phyloP scores from a whole-genome alignment of 2,329 filamentous ascomycete genomes.

The Rhynchosporium agropyri region DNA sequence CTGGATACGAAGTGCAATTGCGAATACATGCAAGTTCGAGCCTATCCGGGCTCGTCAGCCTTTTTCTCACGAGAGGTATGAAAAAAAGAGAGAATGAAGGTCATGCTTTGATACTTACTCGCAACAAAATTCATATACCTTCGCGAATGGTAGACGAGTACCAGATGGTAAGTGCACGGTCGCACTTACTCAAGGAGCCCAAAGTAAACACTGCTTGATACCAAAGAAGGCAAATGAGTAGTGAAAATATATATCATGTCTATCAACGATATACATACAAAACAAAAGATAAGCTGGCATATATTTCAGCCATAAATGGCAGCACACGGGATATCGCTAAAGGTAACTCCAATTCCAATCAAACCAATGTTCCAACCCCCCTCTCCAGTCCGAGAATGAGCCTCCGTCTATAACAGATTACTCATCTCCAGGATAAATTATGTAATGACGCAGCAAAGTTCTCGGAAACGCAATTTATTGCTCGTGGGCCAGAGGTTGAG shows the following conservation, averaged over 20 bases:
- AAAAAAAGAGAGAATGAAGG: no score
- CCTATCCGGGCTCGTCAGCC: no score
- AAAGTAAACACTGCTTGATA: background rate
- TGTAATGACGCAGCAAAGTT: background rate
- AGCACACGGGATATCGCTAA: conserved; percentile 20
- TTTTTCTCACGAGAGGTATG: no score
- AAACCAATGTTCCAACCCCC: conserved; percentile 9
- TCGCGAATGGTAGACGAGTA: background rate
- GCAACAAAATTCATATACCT: no score
- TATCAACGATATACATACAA: conserved; percentile 5
- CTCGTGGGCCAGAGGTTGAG: background rate
- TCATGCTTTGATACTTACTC: no score
- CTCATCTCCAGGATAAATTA: conserved; percentile 8
- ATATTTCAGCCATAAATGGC: conserved; percentile 11
- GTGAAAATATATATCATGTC: conserved; percentile 9
- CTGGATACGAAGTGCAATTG: no score
- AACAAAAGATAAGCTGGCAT: conserved; percentile 3
- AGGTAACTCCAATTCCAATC: conserved; percentile 16
- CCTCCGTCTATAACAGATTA: background rate
- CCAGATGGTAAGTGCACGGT: background rate
- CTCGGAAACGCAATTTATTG: background rate
- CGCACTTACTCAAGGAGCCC: no score
- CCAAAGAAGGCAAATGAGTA: background rate
- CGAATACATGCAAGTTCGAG: no score
- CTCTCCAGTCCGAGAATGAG: background rate